A percentile compares a stretch with the other conserved stretches of the same genome.
phyloP scores from a whole-genome alignment of 2,329 filamentous ascomycete species.

The Fusarium burgessii region DNA sequence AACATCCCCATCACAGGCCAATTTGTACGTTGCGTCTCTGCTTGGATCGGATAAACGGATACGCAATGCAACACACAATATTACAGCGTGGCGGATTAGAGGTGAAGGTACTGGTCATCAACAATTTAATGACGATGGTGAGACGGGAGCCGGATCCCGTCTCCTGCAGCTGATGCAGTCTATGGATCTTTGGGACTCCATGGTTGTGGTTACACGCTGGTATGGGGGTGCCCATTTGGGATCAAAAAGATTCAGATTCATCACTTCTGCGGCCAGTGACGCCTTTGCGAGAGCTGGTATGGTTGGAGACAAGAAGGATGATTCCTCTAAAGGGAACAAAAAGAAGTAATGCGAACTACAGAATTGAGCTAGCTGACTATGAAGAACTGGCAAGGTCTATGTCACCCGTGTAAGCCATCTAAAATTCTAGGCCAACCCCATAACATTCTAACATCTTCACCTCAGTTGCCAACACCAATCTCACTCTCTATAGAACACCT shows the following conservation, averaged over 20 bases:
- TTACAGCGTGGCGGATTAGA: slow-evolving; percentile 62
- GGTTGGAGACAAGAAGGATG: slow-evolving; percentile 62
- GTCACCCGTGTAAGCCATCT: slow-evolving; percentile 1
- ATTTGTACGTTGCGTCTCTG: slow-evolving; percentile 77
- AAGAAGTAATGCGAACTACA: slow-evolving; percentile 15
- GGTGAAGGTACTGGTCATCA: slow-evolving; percentile 74
- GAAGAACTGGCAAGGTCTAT: neutral
- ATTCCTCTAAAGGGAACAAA: slow-evolving; percentile 22
- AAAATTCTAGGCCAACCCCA: neutral
- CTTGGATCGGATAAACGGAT: slow-evolving; percentile 81
- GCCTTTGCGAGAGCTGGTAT: slow-evolving; percentile 83
- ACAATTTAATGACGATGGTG: slow-evolving; percentile 96
- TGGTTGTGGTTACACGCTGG: slow-evolving; percentile 95
- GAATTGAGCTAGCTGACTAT: neutral
- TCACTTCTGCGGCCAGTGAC: slow-evolving; percentile 87
- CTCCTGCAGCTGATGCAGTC: slow-evolving; percentile 91
- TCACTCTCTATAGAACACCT: neutral
- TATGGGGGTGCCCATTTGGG: slow-evolving; percentile 93
- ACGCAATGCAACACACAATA: slow-evolving; percentile 38
- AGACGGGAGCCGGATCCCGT: slow-evolving; percentile 88
- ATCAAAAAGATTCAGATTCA: slow-evolving; percentile 88
- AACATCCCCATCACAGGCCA: slow-evolving; percentile 76
- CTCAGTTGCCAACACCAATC: neutral
- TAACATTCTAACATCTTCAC: neutral
- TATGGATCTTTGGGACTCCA: slow-evolving; percentile 92